These are phyloP conservation scores for Pleurotus salmoneostramineus DNA, from an alignment of 768 basidiomycete species.

Conservation along the genomic window DNA sequence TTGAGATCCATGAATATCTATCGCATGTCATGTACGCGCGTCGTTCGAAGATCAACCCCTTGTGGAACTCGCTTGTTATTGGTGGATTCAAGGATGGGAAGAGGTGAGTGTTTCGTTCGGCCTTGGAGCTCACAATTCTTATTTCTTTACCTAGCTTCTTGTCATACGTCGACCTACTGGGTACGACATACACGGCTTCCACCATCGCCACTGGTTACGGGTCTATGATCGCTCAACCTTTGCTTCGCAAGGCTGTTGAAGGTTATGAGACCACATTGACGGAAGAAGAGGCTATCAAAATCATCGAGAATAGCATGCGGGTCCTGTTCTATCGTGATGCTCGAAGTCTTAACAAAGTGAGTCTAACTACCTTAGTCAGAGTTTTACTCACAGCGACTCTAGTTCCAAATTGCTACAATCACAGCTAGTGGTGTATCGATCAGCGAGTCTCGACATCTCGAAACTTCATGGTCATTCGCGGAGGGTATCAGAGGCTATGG, in stretches of 20 bases:
- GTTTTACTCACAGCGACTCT: not conserved
- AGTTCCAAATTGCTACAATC: slow-evolving; percentile 96
- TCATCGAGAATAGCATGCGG: slow-evolving; percentile 84
- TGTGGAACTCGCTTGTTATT: slow-evolving; percentile 94
- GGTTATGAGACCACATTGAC: slow-evolving; percentile 70
- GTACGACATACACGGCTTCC: slow-evolving; percentile 92
- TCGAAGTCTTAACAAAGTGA: slow-evolving; percentile 90
- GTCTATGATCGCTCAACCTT: slow-evolving; percentile 86
- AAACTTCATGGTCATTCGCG: slow-evolving; percentile 89
- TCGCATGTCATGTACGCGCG: slow-evolving; percentile 87
- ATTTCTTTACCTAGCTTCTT: slow-evolving; percentile 61
- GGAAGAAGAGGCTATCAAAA: slow-evolving; percentile 72
- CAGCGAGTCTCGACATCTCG: slow-evolving; percentile 69
- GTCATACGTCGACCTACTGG: slow-evolving; percentile 90
- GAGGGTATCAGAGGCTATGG: slow-evolving; percentile 92
- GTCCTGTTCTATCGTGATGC: slow-evolving; percentile 97
- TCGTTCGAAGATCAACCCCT: slow-evolving; percentile 83
- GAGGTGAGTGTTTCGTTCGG: slow-evolving; percentile 42
- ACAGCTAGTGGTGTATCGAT: slow-evolving; percentile 74
- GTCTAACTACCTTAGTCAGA: slow-evolving; percentile 13
- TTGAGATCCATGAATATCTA: slow-evolving; percentile 91
- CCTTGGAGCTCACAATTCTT: not conserved
- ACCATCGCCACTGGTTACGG: slow-evolving; percentile 97
- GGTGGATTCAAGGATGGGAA: slow-evolving; percentile 87
- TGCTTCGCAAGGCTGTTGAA: slow-evolving; percentile 90